These are phyloP conservation scores for Apiospora phragmitis DNA, from an alignment of 2,329 filamentous ascomycete genomes.

Conservation along the genomic window DNA sequence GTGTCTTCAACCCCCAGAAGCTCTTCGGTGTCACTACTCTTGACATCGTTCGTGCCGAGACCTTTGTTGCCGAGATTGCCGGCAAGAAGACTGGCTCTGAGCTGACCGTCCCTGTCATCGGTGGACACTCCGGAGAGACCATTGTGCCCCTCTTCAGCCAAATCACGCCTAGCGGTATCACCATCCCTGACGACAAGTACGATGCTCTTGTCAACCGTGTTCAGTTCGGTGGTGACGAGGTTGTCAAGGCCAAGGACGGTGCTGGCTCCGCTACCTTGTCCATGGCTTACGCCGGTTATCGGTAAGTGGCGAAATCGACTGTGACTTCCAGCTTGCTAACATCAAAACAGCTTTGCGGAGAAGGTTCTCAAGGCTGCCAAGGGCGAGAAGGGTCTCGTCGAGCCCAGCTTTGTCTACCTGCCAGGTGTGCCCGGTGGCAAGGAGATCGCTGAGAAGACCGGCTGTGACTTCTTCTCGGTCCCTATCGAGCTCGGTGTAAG, in stretches of 20 bases:
- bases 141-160: constrained; percentile 98
- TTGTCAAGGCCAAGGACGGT: constrained; percentile 92
- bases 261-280: constrained; percentile 88
- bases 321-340: constrained; percentile 17
- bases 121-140: constrained; percentile 96
- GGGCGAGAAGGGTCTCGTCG: constrained; percentile 89
- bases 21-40: constrained; percentile 98
- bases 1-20: constrained; percentile 91
- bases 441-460: constrained; percentile 79
- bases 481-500: constrained; percentile 93
- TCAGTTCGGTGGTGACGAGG: constrained; percentile 97
- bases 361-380: constrained; percentile 85
- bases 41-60: constrained; percentile 97
- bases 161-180: constrained; percentile 69
- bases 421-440: constrained; percentile 86
- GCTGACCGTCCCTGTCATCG: constrained; percentile 86
- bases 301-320: constrained; percentile 52
- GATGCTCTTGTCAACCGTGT: constrained; percentile 90
- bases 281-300: constrained; percentile 95
- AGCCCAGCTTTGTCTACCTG: constrained; percentile 95
- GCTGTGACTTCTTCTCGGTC: constrained; percentile 92
- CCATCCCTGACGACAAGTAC: constrained; percentile 86
- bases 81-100: constrained; percentile 82
- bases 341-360: constrained; percentile 74
- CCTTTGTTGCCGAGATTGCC: constrained; percentile 84